Percentiles rank a stretch among this genome's conserved stretches.
Evolutionary conservation across 73 alveolate genomes (phyloP).

Genomic region (Durusdinium trenchii): DNA sequence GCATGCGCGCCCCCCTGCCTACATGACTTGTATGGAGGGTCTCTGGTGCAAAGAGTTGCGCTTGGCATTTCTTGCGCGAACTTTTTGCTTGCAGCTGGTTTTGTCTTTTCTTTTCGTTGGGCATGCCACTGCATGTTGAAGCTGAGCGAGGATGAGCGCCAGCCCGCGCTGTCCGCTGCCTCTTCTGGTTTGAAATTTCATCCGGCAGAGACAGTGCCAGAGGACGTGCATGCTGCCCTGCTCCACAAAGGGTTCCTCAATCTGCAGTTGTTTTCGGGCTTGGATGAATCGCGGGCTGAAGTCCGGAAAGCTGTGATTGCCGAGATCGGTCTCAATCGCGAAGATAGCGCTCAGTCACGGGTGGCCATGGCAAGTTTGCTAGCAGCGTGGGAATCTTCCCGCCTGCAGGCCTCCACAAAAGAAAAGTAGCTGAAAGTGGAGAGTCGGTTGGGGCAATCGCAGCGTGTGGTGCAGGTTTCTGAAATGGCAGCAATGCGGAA

Average conservation of each 20-base stretch:
- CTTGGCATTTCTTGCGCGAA: not conserved
- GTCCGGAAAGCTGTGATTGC: slow-evolving; percentile 4
- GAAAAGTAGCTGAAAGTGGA: not conserved
- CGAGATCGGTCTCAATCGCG: not conserved
- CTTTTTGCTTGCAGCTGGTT: not conserved
- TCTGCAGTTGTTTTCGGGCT: not conserved
- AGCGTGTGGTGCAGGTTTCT: not conserved
- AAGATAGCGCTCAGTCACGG: not conserved
- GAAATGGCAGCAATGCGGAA: slow-evolving; percentile 9
- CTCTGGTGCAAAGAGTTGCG: not conserved
- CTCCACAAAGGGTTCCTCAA: not conserved
- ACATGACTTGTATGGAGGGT: not conserved
- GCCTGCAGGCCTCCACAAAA: not conserved
- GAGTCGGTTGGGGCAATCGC: not conserved
- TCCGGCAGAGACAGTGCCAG: not conserved
- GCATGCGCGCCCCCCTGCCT: not conserved
- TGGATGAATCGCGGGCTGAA: slow-evolving; percentile 7
- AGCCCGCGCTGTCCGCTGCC: not conserved
- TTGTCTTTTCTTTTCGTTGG: not conserved
- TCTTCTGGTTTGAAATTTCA: slow-evolving; percentile 32
- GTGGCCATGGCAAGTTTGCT: not conserved
- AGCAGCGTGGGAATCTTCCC: slow-evolving; percentile 30
- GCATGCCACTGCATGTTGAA: slow-evolving; percentile 16
- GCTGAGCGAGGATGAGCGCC: not conserved
- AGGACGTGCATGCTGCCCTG: not conserved